A percentile compares a stretch with the other conserved stretches of the same genome.
Conservation (phyloP, 2,329 filamentous ascomycete species). For the Trichoderma sp. region DNA sequence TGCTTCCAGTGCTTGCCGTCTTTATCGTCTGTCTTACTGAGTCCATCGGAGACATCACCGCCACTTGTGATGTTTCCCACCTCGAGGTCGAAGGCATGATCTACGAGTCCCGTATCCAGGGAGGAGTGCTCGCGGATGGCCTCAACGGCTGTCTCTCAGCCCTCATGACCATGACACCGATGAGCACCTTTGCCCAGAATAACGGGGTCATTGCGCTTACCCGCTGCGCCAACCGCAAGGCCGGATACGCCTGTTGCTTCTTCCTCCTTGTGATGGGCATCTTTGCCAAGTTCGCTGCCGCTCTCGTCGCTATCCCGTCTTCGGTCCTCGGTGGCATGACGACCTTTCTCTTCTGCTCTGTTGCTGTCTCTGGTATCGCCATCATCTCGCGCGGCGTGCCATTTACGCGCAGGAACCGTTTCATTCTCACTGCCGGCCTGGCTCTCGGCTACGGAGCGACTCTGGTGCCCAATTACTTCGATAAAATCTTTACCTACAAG, state of each 20-base stretch:
- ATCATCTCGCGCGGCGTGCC: conserved; percentile 68
- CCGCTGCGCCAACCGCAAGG: conserved; percentile 75
- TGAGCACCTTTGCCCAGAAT: conserved; percentile 80
- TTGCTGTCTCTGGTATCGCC: conserved; percentile 73
- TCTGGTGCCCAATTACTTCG: conserved; percentile 65
- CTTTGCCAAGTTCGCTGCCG: conserved; percentile 79
- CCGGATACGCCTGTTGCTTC: conserved; percentile 73
- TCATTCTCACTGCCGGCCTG: conserved; percentile 74
- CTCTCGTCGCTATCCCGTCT: conserved; percentile 71
- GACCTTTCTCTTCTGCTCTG: conserved; percentile 75
- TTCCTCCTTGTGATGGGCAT: conserved; percentile 80
- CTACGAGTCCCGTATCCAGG: conserved; percentile 77
- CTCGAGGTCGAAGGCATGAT: conserved; percentile 69
- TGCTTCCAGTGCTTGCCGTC: conserved; percentile 67
- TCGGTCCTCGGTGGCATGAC: conserved; percentile 70
- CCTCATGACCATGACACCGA: conserved; percentile 75
- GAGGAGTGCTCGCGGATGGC: conserved; percentile 75
- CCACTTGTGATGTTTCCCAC: conserved; percentile 76
- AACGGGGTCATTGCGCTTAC: conserved; percentile 83
- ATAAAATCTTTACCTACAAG: conserved; percentile 68
- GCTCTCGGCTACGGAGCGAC: conserved; percentile 71
- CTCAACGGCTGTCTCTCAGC: conserved; percentile 72
- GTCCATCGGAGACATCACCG: conserved; percentile 76
- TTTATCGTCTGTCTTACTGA: conserved; percentile 75
- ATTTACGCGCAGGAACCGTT: conserved; percentile 77